phyloP scores from a whole-genome alignment of 345 rosid genomes.

The Aegle marmelos region DNA sequence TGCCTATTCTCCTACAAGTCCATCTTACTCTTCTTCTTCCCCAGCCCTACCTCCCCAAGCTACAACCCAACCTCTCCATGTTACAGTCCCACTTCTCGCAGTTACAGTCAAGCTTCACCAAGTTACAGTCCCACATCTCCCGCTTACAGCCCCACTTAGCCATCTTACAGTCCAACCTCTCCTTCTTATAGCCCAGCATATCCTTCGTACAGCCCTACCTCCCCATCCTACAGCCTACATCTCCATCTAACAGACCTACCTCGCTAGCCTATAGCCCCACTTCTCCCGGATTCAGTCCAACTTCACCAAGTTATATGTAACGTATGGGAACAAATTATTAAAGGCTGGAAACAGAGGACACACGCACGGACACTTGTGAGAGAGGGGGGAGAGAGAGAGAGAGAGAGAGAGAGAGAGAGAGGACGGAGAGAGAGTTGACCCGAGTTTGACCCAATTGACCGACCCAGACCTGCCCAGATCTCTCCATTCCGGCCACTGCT shows the following conservation, averaged over 20 bases:
- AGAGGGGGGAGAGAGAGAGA: too few species aligned
- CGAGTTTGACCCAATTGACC: too few species aligned
- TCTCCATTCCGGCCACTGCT: too few species aligned
- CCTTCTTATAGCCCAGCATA: conserved; percentile 85
- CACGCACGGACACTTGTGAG: too few species aligned
- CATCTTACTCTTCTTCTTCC: conserved; percentile 71
- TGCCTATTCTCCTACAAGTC: conserved; percentile 79
- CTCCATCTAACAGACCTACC: too few species aligned
- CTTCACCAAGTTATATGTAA: conserved; percentile 79
- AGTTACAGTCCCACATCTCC: conserved; percentile 84
- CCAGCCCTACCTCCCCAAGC: conserved; percentile 74
- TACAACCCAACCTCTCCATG: conserved; percentile 86
- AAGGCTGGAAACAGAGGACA: too few species aligned
- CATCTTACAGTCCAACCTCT: conserved; percentile 72
- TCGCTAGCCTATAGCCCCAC: conserved; percentile 79
- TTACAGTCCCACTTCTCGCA: conserved; percentile 64
- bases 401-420: too few species aligned
- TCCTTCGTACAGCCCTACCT: conserved; percentile 78
- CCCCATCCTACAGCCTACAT: conserved; percentile 84
- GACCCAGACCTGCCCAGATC: too few species aligned
- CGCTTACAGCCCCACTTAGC: conserved; percentile 70
- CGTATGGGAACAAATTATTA: too few species aligned
- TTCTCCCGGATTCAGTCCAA: conserved; percentile 75
- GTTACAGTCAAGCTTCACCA: conserved; percentile 82
- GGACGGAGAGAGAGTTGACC: too few species aligned